phyloP scores from a whole-genome alignment of 345 rosid species.

The Gossypium australe region DNA sequence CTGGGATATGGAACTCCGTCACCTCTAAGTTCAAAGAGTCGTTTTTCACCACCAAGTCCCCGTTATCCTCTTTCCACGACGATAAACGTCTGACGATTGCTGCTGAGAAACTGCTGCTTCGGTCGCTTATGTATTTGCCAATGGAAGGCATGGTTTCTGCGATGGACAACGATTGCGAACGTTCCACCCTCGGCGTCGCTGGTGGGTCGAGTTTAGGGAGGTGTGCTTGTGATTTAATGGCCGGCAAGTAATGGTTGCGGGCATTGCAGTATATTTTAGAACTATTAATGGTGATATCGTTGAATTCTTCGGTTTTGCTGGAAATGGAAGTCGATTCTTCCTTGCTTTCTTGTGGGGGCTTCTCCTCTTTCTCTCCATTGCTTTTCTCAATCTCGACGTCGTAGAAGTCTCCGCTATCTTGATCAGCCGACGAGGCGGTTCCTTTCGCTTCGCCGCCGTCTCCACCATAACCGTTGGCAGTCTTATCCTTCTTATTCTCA shows the following conservation, averaged over 20 bases:
- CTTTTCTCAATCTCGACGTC: conserved; percentile 1
- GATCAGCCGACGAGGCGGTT: not conserved
- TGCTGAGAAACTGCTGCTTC: conserved; percentile 49
- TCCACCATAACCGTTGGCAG: not conserved
- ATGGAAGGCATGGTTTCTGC: conserved; percentile 38
- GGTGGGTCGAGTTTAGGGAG: conserved; percentile 67
- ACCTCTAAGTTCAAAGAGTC: conserved; percentile 34
- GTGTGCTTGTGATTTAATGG: conserved; percentile 51
- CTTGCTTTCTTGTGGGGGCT: not conserved
- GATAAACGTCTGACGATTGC: conserved; percentile 49
- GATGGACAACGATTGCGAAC: conserved; percentile 29
- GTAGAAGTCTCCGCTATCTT: not conserved
- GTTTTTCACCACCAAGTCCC: not conserved
- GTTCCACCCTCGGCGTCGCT: not conserved
- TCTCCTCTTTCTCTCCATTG: not conserved
- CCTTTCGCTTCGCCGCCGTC: not conserved
- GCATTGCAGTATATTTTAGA: not conserved
- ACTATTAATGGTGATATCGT: not conserved
- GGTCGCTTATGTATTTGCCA: conserved; percentile 48
- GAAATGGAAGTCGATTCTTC: not conserved
- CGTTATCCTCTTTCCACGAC: conserved; percentile 23
- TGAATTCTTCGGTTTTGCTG: not conserved
- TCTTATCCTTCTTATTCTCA: not conserved
- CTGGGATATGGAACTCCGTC: conserved; percentile 62
- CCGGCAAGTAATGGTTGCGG: conserved; percentile 2